Base-by-base conservation (phyloP, 1,139 yeast genomes). In the Pichia sp. region DNA sequence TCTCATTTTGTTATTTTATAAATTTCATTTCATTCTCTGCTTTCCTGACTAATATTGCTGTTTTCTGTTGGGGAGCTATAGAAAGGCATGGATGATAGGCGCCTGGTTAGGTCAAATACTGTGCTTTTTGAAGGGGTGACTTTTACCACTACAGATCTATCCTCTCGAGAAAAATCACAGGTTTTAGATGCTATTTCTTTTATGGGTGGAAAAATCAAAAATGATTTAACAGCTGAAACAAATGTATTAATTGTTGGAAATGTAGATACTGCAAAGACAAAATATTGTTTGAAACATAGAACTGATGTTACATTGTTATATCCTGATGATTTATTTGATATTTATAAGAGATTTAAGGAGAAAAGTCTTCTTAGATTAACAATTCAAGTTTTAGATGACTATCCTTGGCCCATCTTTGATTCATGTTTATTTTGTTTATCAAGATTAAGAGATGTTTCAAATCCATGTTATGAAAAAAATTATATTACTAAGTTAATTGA, bases 161-260 rank as follows among this genome's bases (percentile, higher is more conserved):
- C 35, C 3, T 21, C 33, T 2, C 58, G 59, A 1, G 41, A 59
- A 19, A 52, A 57, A 42, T 38, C 52, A 7, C 59, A 57, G 6
- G 38, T 66, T 8, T 45, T 68, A 3, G 54, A 57, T 5, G 70
- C 70, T 52, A 66, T 81, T 41, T 61, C 62, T 28, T 62, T 69
- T 1, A 69, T 84, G 69, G 94, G 94, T 1, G 94, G 91, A 0
- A 56, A 57, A 7, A 75, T 74, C 52, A 69, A 70, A 45, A 68
- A 70, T 35, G 83, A 81, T 53, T 65, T 85, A 47, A 78, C 80
- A 72, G 73, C 79, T 39, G 86, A 80, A 56, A 84, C 80, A 8
- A 71, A 74, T 39, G 76, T 74, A 47, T 62, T 86, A 34, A 68
- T 86, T 5, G 91, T 85, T 15, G 94, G 91, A 1, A 71, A 71